Evolutionary conservation across 169 alveolate species (phyloP), one percentile per base, ranked within the genome.

Genomic region (Plasmodium knowlesi): DNA sequence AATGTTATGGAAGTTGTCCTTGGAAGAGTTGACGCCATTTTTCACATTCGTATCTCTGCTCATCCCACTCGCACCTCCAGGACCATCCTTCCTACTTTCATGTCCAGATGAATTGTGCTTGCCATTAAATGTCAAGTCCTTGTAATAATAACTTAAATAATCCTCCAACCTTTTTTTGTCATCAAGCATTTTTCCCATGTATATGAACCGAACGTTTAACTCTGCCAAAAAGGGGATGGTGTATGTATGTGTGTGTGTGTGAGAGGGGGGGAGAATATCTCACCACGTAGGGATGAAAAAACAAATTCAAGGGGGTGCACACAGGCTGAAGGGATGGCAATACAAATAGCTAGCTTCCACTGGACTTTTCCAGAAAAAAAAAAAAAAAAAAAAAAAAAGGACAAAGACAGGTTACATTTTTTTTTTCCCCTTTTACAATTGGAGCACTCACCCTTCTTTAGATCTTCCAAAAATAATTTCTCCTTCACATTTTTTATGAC

Each of bases 161-260:
- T 91, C 94, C 25, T 92, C 92, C 73, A 94, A 71, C 46, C 76
- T 92, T 73, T 57, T 71, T 72, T 39, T 91, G 22, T 96, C 97
- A 22, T 82, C 92, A 30, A 96, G 83, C 19, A 93, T 61, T n/a
- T 82, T 43, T 0, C 97, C 97, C 80, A 96, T 88, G 43, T 96
- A 94, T 8, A 96, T 96, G 22, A 96, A 39, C 10, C 97, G 92
- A 22, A 96, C 95, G 39, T 94, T 96, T 78, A 84, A 72, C 5
- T 54, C 97, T 96, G 46, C 3, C 43, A 25, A 84, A 84, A 32
- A 14, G 73, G 14, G 39, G n/a, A n/a, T n/a, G n/a, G n/a, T n/a
- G n/a, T n/a, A n/a, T n/a, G n/a, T n/a, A n/a, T n/a, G n/a, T n/a
- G n/a, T n/a, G n/a, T n/a, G n/a, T n/a, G n/a, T n/a, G n/a, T n/a